phyloP scores from a whole-genome alignment of 805 yeast genomes.

The Teunomyces kruisii region DNA sequence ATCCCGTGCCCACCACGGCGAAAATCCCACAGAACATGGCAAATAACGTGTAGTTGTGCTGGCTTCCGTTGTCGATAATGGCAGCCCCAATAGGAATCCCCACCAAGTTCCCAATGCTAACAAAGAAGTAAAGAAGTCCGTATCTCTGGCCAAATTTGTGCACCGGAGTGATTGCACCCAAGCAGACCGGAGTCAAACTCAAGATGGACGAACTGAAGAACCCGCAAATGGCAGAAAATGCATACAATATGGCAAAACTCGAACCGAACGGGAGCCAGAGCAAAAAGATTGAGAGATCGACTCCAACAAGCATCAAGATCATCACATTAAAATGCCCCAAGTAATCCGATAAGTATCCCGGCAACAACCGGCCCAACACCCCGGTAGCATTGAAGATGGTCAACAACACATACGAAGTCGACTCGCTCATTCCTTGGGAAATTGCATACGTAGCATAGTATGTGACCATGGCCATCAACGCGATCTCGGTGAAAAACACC shows the following conservation, averaged over 20 bases:
- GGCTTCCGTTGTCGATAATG: slow-evolving; percentile 33
- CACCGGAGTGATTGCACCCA: slow-evolving; percentile 63
- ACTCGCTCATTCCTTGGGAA: slow-evolving; percentile 45
- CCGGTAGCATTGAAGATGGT: slow-evolving; percentile 50
- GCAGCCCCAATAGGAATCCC: slow-evolving; percentile 39
- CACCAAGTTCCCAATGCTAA: slow-evolving; percentile 42
- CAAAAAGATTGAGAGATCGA: slow-evolving; percentile 48
- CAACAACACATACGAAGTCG: slow-evolving; percentile 42
- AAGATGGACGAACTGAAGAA: slow-evolving; percentile 62
- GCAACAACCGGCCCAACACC: slow-evolving; percentile 52
- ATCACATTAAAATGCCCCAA: slow-evolving; percentile 60
- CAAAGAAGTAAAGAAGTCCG: slow-evolving; percentile 64
- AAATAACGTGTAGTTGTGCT: slow-evolving; percentile 29
- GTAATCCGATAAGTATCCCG: slow-evolving; percentile 55
- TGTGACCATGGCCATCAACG: slow-evolving; percentile 51
- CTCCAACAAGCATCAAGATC: slow-evolving; percentile 44
- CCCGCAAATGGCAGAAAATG: slow-evolving; percentile 57
- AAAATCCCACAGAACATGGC: slow-evolving; percentile 33
- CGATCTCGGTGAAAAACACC: slow-evolving; percentile 48
- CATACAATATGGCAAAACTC: slow-evolving; percentile 41
- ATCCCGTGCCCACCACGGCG: slow-evolving; percentile 22
- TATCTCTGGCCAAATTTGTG: slow-evolving; percentile 66
- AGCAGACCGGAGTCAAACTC: slow-evolving; percentile 66
- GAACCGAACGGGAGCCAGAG: slow-evolving; percentile 71
- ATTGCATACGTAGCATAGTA: slow-evolving; percentile 60